Evolutionary conservation across 2,329 filamentous ascomycete genomes (phyloP).

Genomic region (Calonectria crousiana): DNA sequence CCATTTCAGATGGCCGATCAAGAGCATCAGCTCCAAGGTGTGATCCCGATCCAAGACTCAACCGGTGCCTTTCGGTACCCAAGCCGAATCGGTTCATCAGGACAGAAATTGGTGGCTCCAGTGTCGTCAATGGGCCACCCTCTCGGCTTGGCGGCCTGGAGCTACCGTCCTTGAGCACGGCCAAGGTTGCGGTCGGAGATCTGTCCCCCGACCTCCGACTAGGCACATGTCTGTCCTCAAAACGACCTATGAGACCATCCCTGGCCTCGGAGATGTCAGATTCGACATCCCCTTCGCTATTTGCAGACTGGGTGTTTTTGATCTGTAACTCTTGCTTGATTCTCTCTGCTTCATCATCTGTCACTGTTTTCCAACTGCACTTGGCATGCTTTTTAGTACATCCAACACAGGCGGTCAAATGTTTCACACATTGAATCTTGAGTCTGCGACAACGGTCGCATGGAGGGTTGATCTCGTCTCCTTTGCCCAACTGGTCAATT

Average conservation of each 20-base stretch:
- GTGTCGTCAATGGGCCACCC: conserved; percentile 32
- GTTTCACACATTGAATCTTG: conserved; percentile 85
- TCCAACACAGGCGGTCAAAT: conserved; percentile 86
- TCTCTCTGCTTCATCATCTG: conserved; percentile 71
- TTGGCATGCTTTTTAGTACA: conserved; percentile 93
- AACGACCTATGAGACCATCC: conserved; percentile 21
- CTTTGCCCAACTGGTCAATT: conserved; percentile 81
- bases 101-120: conserved; percentile 35
- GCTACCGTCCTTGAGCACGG: conserved; percentile 27
- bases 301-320: conserved; percentile 30
- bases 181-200: conserved; percentile 32
- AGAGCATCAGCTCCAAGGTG: conserved; percentile 25
- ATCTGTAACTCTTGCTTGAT: conserved; percentile 46
- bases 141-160: conserved; percentile 39
- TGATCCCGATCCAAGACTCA: conserved; percentile 30
- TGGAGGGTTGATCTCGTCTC: conserved; percentile 81
- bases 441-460: conserved; percentile 87
- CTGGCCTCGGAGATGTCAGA: conserved; percentile 30
- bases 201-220: conserved; percentile 33
- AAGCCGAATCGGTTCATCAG: conserved; percentile 39
- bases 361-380: conserved; percentile 87
- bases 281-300: conserved; percentile 32
- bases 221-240: conserved; percentile 32
- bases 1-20: conserved; percentile 26
- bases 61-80: conserved; percentile 36